phyloP scores from a whole-genome alignment of 768 basidiomycete genomes.

The Tulasnella sp. region DNA sequence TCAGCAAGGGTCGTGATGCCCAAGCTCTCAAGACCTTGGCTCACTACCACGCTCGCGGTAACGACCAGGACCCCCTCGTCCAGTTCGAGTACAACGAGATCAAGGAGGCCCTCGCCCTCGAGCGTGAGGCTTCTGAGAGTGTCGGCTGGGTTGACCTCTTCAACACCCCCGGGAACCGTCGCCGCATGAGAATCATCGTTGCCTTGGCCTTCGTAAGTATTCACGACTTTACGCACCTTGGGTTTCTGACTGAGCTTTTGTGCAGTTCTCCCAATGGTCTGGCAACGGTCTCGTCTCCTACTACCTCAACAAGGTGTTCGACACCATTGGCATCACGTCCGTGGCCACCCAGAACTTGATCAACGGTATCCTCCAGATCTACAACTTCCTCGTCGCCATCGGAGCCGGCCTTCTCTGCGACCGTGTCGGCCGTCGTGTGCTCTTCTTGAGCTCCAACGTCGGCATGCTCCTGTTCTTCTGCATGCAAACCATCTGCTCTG shows the following conservation, averaged over 20 bases:
- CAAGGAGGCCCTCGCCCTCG: conserved; percentile 49
- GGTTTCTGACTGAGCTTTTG: neutral
- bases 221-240: neutral
- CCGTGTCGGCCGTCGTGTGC: conserved; percentile 50
- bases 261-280: conserved; percentile 34
- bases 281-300: conserved; percentile 61
- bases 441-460: conserved; percentile 36
- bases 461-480: conserved; percentile 34
- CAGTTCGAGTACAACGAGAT: conserved; percentile 67
- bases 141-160: conserved; percentile 61
- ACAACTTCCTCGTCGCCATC: conserved; percentile 58
- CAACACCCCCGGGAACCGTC: conserved; percentile 54
- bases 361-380: conserved; percentile 75
- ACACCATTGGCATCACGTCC: conserved; percentile 26
- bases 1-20: conserved; percentile 59
- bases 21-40: conserved; percentile 60
- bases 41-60: conserved; percentile 72
- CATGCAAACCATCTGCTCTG: conserved; percentile 48
- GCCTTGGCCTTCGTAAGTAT: conserved; percentile 16
- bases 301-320: conserved; percentile 65
- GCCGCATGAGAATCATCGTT: conserved; percentile 59
- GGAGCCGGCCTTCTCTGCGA: conserved; percentile 50
- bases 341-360: conserved; percentile 49
- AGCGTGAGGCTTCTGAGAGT: conserved; percentile 43
- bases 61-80: conserved; percentile 29